A percentile compares a stretch with the other conserved stretches of the same genome.
These are phyloP conservation scores for Fusarium temperatum DNA, from an alignment of 2,329 filamentous ascomycete genomes.

Conservation along the genomic window DNA sequence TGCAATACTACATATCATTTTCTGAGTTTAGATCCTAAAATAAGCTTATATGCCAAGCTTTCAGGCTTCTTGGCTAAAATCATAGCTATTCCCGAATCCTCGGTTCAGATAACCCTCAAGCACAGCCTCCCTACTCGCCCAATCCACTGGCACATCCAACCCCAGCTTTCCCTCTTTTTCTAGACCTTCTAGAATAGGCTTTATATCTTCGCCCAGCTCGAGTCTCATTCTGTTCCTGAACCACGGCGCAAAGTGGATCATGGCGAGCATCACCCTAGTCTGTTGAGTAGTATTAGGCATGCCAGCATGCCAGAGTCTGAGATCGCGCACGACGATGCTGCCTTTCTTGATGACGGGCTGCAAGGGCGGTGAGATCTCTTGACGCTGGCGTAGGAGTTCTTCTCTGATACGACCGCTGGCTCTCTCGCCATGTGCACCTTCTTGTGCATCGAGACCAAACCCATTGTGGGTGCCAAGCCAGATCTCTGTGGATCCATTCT, in stretches of 20 bases:
- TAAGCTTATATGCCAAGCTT: conserved; percentile 22
- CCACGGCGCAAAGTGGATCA: conserved; percentile 68
- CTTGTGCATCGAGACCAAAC: conserved; percentile 51
- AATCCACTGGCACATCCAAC: conserved; percentile 62
- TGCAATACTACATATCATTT: not conserved
- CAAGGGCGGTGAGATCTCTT: conserved; percentile 51
- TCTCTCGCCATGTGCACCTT: conserved; percentile 60
- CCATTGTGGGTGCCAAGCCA: conserved; percentile 65
- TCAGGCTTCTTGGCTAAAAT: conserved; percentile 61
- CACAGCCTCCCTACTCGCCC: conserved; percentile 53
- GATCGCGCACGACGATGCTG: conserved; percentile 65
- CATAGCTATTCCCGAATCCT: conserved; percentile 69
- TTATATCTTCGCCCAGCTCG: conserved; percentile 61
- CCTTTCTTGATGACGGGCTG: conserved; percentile 64
- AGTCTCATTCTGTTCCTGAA: conserved; percentile 66
- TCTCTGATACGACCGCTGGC: conserved; percentile 61
- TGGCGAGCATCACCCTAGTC: conserved; percentile 66
- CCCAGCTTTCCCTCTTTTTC: conserved; percentile 47
- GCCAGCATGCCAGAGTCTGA: conserved; percentile 71
- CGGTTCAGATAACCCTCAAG: conserved; percentile 61
- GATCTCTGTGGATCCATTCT: conserved; percentile 67
- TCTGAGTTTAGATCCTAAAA: not conserved
- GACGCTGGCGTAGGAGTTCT: conserved; percentile 51
- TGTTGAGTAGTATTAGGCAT: conserved; percentile 65
- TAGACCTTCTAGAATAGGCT: conserved; percentile 55